phyloP scores from a whole-genome alignment of 2,329 filamentous ascomycete genomes.

The Fusarium chuoi region DNA sequence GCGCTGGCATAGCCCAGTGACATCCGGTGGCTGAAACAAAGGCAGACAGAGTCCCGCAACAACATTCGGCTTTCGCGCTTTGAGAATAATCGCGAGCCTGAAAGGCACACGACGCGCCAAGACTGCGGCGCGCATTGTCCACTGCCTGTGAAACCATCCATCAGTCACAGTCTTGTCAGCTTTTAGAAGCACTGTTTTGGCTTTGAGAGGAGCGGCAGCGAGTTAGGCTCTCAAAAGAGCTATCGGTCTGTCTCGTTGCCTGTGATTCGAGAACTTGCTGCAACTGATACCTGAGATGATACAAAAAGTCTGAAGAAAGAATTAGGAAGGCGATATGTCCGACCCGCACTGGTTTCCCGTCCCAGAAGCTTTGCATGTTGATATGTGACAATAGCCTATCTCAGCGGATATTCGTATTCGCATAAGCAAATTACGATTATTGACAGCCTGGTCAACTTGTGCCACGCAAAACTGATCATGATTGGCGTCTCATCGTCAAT shows the following conservation, averaged over 20 bases:
- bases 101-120: too few relatives aligned
- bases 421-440: background rate
- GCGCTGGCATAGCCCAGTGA: background rate
- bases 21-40: background rate
- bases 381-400: background rate
- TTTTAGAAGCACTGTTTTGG: rapidly evolving
- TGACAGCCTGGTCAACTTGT: background rate
- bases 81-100: background rate
- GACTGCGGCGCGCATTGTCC: too few relatives aligned
- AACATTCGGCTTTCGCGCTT: background rate
- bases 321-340: rapidly evolving
- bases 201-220: background rate
- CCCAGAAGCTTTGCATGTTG: background rate
- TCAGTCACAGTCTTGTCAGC: background rate
- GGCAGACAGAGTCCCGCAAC: background rate
- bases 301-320: too few relatives aligned
- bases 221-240: too few relatives aligned
- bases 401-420: background rate
- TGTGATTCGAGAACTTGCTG: too few relatives aligned
- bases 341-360: background rate
- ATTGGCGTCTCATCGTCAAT: background rate
- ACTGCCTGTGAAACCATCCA: background rate
- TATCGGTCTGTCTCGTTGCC: too few relatives aligned
- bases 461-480: background rate
- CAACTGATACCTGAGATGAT: too few relatives aligned